A percentile compares a stretch with the other conserved stretches of the same genome.
phyloP scores from a whole-genome alignment of 2,329 filamentous ascomycete genomes.

The Colletotrichum falcatum region DNA sequence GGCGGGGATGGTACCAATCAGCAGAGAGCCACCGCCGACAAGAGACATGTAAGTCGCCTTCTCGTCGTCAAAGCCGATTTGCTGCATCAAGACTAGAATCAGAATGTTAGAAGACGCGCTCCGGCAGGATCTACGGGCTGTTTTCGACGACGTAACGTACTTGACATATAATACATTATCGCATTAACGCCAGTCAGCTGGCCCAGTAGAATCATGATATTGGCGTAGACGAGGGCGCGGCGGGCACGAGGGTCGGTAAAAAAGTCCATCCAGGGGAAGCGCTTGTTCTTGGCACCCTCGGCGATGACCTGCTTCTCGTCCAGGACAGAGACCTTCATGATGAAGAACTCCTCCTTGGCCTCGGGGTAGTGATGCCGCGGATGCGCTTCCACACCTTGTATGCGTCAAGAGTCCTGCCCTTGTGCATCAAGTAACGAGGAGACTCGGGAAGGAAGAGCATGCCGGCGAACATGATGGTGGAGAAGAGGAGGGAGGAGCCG shows the following conservation, averaged over 20 bases:
- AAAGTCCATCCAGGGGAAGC: constrained; percentile 79
- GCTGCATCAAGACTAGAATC: constrained; percentile 74
- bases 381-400: constrained; percentile 81
- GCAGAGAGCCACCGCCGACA: constrained; percentile 75
- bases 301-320: constrained; percentile 65
- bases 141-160: no score
- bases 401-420: constrained; percentile 53
- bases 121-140: no score
- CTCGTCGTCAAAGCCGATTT: constrained; percentile 74
- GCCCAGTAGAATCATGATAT: constrained; percentile 76
- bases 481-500: constrained; percentile 78
- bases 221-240: constrained; percentile 74
- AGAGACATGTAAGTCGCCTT: constrained; percentile 80
- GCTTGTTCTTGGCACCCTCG: constrained; percentile 64
- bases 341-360: constrained; percentile 75
- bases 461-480: constrained; percentile 56
- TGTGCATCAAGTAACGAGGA: constrained; percentile 78
- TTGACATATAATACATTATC: constrained; percentile 79
- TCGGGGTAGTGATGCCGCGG: constrained; percentile 69
- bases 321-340: constrained; percentile 74
- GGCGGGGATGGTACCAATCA: constrained; percentile 76
- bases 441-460: constrained; percentile 80
- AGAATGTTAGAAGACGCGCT: no score
- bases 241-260: constrained; percentile 77
- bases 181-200: constrained; percentile 79